Base-by-base conservation (phyloP, 2,329 filamentous ascomycete species). In the Alternaria sp. region DNA sequence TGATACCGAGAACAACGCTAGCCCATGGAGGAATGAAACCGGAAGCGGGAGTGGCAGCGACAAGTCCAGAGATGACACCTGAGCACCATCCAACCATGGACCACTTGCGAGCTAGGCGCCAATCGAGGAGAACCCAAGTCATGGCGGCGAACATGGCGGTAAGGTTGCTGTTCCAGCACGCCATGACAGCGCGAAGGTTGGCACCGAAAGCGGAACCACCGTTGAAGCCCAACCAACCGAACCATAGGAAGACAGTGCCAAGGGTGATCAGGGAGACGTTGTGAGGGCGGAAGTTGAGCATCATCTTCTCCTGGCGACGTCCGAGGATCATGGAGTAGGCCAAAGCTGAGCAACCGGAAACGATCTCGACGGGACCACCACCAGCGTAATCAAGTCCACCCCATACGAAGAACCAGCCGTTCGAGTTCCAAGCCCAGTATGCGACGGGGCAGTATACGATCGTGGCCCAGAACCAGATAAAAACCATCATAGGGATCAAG, bases 181-280 rank as follows among this genome's bases (percentile, higher is more conserved):
- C 94, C 89, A 97, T 96, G 67, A 91, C 90, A 56, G 95, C 95
- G 68, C 95, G 91, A 54, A 98, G 86, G 83, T 97, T 97, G 68
- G 94, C 93, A 70, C 94, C 94, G 70, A 97, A 97, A 39, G 94
- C 84, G 24, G 94, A 97, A 66, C 95, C 95, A 72, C 94, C 95
- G 85, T 99, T 99, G 88, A 99, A 99, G 56, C 94, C 95, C 66
- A 99, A 86, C 95, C 95, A 99, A 75, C 95, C 95, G 75, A 98
- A 98, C 94, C 94, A 98, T 57, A 99, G 92, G 72, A 99, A 87
- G 67, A 97, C 87, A 4, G 95, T 98, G 65, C 95, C 95, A 71
- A 98, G 90, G 1, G 95, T 94, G 81, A 99, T 97, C 75, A 98
- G 87, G 6, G 94, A 97, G 68, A 98, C 95, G 84, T 99, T 99